Evolutionary conservation across 2,329 filamentous ascomycete species (phyloP), one percentile per base, ranked within the genome.

Genomic region (Xylariaceae sp.): DNA sequence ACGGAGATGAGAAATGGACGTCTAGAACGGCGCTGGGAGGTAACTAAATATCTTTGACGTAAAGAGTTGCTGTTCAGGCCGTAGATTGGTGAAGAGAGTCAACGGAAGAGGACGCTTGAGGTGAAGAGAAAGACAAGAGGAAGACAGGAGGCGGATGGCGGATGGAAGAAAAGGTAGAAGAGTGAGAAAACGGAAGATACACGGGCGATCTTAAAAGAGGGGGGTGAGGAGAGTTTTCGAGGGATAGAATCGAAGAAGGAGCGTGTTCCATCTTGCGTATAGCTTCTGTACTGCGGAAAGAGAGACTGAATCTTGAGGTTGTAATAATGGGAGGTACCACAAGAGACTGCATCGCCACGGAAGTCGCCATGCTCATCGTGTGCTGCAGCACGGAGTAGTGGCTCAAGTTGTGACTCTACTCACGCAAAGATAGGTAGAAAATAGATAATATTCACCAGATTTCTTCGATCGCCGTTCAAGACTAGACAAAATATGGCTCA

Each of bases 1-100:
- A 39, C 60, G 55, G 45, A 47, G 18, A 61, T 62, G 56, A 18
- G 6, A 15, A 44, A n/a, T 34, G 49, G 17, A 15, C 35, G 44
- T 15, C 34, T 51, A 41, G 59, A 34, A 37, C 47, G 17, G 52
- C 51, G 37, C 53, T 57, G 54, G 44, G 4, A n/a, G 56, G 56
- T 58, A 53, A 53, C 44, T 30, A 34, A 54, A 37, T 56, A 49
- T 34, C 37, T 39, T 5, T 11, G 18, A 52, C 58, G 58, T 10
- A 34, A 51, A 7, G 59, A 61, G 53, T 41, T 53, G 13, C 23
- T 37, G 35, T 55, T 41, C 13, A n/a, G 10, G 13, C 41, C 13
- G 51, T 45, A n/a, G 35, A 5, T 49, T 45, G 34, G 49, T 52
- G 39, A 52, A 30, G 30, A 17, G 6, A 41, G 41, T 53, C n/a